phyloP scores from a whole-genome alignment of 345 rosid genomes.

The Passiflora organensis region DNA sequence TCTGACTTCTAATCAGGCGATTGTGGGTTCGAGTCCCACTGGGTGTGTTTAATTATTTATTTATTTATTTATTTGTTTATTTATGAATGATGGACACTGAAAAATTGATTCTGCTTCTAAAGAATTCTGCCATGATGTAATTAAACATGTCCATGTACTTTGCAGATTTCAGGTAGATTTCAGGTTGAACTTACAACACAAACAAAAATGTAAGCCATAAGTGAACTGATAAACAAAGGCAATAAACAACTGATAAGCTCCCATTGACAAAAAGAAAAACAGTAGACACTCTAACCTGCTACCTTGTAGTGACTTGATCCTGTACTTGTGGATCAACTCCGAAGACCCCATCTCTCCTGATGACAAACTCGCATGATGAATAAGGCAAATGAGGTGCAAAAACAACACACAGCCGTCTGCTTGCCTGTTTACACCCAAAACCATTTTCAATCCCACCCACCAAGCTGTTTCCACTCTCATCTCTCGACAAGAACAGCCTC shows the following conservation, averaged over 20 bases:
- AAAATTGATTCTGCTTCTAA: too few relatives aligned
- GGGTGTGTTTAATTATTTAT: neutral
- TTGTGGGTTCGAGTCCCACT: conserved; percentile 3
- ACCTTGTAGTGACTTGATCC: too few relatives aligned
- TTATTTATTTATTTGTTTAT: too few relatives aligned
- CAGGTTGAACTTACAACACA: too few relatives aligned
- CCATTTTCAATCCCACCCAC: conserved; percentile 16
- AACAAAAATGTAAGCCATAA: too few relatives aligned
- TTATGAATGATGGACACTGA: too few relatives aligned
- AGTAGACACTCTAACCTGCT: too few relatives aligned
- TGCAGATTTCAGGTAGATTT: too few relatives aligned
- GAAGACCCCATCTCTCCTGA: conserved; percentile 50
- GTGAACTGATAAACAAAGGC: too few relatives aligned
- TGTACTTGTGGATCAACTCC: conserved; percentile 24
- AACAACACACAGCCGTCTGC: conserved; percentile 52
- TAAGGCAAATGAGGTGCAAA: conserved; percentile 71
- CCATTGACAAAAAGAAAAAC: neutral
- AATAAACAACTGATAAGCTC: too few relatives aligned
- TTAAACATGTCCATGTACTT: too few relatives aligned
- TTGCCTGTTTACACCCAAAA: conserved; percentile 22
- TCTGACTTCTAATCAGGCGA: conserved; percentile 1
- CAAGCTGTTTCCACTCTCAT: conserved; percentile 33
- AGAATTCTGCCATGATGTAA: too few relatives aligned
- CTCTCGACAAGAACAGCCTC: conserved; percentile 57
- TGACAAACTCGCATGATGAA: conserved; percentile 57